Base-by-base conservation (phyloP, 2,329 filamentous ascomycete genomes). In the Apiospora kogelbergensis region DNA sequence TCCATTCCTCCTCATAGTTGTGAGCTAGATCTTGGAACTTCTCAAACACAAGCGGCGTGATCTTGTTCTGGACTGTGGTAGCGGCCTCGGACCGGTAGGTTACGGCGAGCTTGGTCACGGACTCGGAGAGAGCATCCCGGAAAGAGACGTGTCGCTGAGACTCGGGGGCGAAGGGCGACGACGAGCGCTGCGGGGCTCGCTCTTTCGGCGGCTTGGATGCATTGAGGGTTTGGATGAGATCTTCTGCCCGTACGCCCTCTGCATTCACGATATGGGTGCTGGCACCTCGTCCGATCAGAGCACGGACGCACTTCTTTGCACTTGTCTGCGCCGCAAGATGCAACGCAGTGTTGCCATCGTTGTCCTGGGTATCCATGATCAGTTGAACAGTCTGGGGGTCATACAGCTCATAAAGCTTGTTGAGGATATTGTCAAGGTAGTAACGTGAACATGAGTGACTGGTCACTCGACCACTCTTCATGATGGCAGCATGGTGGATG, bases 401-500 rank as follows among this genome's bases (percentile, higher is more conserved):
- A 73, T 93, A 89, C 0, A 90, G 89, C 75, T 97, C 93, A 71
- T 91, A 89, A 70, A 99, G 88, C 78, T 92, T 94, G 80, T 97
- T 95, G 68, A 98, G 85, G 71, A 98, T 91, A 72, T 92, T 92
- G 79, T 98, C 95, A 41, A 97, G 88, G 80, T 99, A 99, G 79
- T 98, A 98, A 42, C 94, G 89, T 41, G 95, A 94, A 76, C 93
- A 97, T 26, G 93, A 91, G 77, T 95, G 94, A 80, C 95, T 97
- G 71, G 92, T 93, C 6, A 88, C 83, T 66, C 94, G 91, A 67
- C 92, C 93, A 74, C 91, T 90, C 69, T 95, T 97, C 75, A 95
- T 95, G 67, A 93, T 91, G 22, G 95, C 93, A 57, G 97, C 95
- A 78, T 98, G 95, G 77, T 98, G 96, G 76, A 99, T 95, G 66